A percentile compares a stretch with the other conserved stretches of the same genome.
Evolutionary conservation across 1,284 basidiomycete genomes (phyloP).

Genomic region (Pisolithus thermaeus): DNA sequence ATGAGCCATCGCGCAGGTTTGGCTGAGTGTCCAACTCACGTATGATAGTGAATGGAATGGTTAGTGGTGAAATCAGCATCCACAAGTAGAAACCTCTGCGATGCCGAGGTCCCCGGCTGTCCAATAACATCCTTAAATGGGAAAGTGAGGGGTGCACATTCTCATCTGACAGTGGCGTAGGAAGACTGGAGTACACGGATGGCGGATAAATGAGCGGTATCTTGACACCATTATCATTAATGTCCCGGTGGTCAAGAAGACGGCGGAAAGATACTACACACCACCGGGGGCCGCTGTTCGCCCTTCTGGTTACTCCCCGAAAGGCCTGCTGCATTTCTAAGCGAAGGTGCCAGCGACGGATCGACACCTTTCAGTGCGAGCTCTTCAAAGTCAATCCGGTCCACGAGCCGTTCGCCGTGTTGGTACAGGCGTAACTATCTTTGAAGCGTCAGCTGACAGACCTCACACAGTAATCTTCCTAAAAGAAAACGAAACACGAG

Average conservation of each 20-base stretch:
- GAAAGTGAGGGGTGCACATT: slow-evolving; percentile 34
- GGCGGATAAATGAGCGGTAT: slow-evolving; percentile 66
- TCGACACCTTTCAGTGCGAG: slow-evolving; percentile 64
- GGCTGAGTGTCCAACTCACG: slow-evolving; percentile 44
- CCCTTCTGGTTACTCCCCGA: slow-evolving; percentile 5
- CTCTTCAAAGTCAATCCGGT: slow-evolving; percentile 73
- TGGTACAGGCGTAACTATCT: slow-evolving; percentile 51
- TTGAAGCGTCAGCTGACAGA: slow-evolving; percentile 3
- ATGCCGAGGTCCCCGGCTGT: slow-evolving; percentile 56
- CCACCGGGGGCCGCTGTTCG: slow-evolving; percentile 4
- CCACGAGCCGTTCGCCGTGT: slow-evolving; percentile 59
- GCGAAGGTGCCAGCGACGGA: slow-evolving; percentile 54
- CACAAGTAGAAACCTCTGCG: slow-evolving; percentile 59
- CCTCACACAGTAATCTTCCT: slow-evolving; percentile 5
- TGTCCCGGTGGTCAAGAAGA: neutral
- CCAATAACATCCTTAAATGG: slow-evolving; percentile 49
- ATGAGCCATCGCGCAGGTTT: neutral
- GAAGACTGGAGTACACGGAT: slow-evolving; percentile 35
- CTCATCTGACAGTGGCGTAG: neutral
- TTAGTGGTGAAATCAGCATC: slow-evolving; percentile 60
- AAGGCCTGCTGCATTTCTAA: slow-evolving; percentile 21
- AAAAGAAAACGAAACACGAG: slow-evolving; percentile 23
- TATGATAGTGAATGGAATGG: slow-evolving; percentile 65
- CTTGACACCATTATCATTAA: slow-evolving; percentile 28
- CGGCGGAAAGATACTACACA: slow-evolving; percentile 1